A percentile compares a stretch with the other conserved stretches of the same genome.
These are phyloP conservation scores for Fonsecaea multimorphosa DNA, from an alignment of 2,329 filamentous ascomycete genomes.

Conservation along the genomic window DNA sequence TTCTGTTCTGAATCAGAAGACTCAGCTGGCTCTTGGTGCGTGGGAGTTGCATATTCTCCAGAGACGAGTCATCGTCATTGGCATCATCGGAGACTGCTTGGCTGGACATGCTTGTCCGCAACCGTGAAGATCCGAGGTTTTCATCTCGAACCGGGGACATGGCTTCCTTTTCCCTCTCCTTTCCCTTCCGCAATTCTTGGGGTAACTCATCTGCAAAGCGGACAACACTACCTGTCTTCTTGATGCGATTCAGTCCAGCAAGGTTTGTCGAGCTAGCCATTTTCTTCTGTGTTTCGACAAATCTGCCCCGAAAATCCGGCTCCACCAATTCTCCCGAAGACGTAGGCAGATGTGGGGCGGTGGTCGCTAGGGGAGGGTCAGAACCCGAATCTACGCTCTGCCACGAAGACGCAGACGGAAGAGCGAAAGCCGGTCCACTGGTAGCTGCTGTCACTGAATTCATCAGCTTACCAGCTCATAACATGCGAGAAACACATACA, in stretches of 20 bases:
- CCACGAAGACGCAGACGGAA: slow-evolving; percentile 39
- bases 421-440: slow-evolving; percentile 31
- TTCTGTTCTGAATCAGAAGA: slow-evolving; percentile 39
- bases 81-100: slow-evolving; percentile 14
- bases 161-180: slow-evolving; percentile 29
- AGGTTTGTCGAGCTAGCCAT: slow-evolving; percentile 35
- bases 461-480: slow-evolving; percentile 8
- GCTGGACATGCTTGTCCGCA: slow-evolving; percentile 24
- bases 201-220: slow-evolving; percentile 37
- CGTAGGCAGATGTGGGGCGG: slow-evolving; percentile 23
- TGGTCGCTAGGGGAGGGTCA: slow-evolving; percentile 16
- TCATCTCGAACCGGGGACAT: slow-evolving; percentile 15
- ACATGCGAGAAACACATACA: slow-evolving; percentile 19
- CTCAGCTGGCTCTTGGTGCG: slow-evolving; percentile 41
- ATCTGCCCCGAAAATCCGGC: slow-evolving; percentile 47
- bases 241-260: slow-evolving; percentile 30
- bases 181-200: slow-evolving; percentile 25
- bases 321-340: slow-evolving; percentile 44
- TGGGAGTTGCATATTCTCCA: slow-evolving; percentile 28
- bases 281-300: slow-evolving; percentile 43
- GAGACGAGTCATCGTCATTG: slow-evolving; percentile 25
- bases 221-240: slow-evolving; percentile 36
- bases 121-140: slow-evolving; percentile 13
- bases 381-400: slow-evolving; percentile 35
- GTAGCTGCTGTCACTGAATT: slow-evolving; percentile 15